phyloP scores from a whole-genome alignment of 129 eudicot species.

The Kitagawia praeruptora region DNA sequence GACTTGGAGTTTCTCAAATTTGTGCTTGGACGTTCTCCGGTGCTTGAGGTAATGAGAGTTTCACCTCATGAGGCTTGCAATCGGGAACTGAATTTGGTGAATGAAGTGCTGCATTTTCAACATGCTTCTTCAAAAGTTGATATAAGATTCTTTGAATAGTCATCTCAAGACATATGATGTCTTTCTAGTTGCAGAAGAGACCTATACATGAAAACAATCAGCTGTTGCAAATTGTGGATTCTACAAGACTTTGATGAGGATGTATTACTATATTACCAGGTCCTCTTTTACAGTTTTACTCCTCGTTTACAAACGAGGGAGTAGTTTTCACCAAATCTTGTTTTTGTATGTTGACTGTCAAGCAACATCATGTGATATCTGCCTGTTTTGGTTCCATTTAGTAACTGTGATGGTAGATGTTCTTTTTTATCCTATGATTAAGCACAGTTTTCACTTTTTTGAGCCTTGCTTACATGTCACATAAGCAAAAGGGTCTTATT shows the following conservation, averaged over 20 bases:
- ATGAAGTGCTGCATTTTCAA: neutral
- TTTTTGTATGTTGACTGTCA: too few species aligned
- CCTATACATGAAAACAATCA: too few species aligned
- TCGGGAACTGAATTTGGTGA: neutral
- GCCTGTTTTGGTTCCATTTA: neutral
- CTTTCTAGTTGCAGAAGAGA: too few species aligned
- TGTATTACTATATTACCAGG: neutral
- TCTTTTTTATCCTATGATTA: too few species aligned
- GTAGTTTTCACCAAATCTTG: neutral
- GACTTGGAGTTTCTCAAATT: neutral
- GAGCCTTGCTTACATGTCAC: too few species aligned
- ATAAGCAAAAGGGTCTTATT: too few species aligned
- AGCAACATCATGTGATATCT: too few species aligned
- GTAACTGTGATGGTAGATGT: too few species aligned
- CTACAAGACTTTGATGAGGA: neutral
- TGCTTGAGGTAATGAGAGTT: neutral
- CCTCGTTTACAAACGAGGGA: neutral
- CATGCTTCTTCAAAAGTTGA: neutral
- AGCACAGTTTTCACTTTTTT: too few species aligned
- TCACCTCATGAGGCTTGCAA: neutral
- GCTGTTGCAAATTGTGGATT: neutral
- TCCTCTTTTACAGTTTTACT: too few species aligned
- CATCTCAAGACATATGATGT: too few species aligned
- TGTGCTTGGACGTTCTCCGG: neutral
- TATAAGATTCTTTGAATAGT: neutral